A percentile compares a stretch with the other conserved stretches of the same genome.
Evolutionary conservation across 2,329 filamentous ascomycete species (phyloP).

Genomic region (Sporothrix dimorphospora): DNA sequence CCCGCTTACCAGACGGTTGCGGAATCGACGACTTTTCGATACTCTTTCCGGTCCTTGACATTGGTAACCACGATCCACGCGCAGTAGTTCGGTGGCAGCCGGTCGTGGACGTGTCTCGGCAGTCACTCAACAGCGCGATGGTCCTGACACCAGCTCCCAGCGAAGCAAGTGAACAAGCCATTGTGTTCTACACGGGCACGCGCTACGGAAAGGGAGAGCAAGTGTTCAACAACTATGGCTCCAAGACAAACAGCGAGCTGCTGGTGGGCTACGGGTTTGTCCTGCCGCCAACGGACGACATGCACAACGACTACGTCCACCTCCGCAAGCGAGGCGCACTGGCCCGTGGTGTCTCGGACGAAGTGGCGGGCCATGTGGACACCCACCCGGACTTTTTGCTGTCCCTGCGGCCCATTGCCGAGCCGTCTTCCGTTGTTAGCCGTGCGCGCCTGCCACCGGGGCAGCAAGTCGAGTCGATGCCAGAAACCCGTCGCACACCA

Average conservation of each 20-base stretch:
- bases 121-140: background rate
- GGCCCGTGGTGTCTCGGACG: slow-evolving; percentile 11
- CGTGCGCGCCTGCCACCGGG: background rate
- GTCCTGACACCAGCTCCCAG: background rate
- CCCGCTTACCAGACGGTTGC: slow-evolving; percentile 37
- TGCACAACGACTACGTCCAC: slow-evolving; percentile 65
- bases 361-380: slow-evolving; percentile 19
- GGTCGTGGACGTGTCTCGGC: slow-evolving; percentile 39
- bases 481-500: background rate
- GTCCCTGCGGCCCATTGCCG: slow-evolving; percentile 53
- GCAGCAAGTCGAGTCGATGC: background rate
- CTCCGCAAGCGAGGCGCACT: slow-evolving; percentile 50
- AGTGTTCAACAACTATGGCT: slow-evolving; percentile 72
- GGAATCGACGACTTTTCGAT: slow-evolving; percentile 65
- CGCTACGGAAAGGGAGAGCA: slow-evolving; percentile 56
- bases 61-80: slow-evolving; percentile 70
- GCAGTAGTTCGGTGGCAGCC: slow-evolving; percentile 63
- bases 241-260: slow-evolving; percentile 73
- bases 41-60: slow-evolving; percentile 70
- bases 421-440: slow-evolving; percentile 35
- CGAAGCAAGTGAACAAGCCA: background rate
- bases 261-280: slow-evolving; percentile 67
- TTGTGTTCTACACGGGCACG: slow-evolving; percentile 50
- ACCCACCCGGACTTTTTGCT: slow-evolving; percentile 52
- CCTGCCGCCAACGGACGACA: slow-evolving; percentile 49